These are phyloP conservation scores for Wickerhamiella alocasiicola DNA, from an alignment of 805 yeast species.

Conservation along the genomic window DNA sequence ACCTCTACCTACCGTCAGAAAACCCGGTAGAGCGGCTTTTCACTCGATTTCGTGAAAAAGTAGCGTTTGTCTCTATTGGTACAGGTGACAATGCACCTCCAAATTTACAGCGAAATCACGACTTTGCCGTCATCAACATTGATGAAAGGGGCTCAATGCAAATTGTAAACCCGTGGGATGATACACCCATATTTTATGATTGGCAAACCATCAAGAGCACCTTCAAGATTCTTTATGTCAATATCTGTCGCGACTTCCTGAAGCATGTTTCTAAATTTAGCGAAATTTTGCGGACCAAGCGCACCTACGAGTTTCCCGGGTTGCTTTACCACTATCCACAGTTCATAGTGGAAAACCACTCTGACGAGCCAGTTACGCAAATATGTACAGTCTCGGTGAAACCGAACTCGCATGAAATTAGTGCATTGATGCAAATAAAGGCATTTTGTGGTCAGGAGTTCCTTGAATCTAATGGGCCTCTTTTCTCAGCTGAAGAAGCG, in stretches of 20 bases:
- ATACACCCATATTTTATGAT: background rate
- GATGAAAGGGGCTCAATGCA: slow-evolving; percentile 15
- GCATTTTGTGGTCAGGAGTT: background rate
- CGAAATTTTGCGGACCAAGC: slow-evolving; percentile 1
- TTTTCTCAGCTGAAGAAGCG: background rate
- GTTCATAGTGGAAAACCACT: background rate
- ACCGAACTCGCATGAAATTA: background rate
- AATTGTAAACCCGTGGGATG: slow-evolving; percentile 13
- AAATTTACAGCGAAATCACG: slow-evolving; percentile 48
- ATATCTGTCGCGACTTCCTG: background rate
- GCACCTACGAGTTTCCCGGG: background rate
- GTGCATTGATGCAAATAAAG: background rate
- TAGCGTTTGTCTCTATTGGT: slow-evolving; percentile 51
- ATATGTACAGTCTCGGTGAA: background rate
- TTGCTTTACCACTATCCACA: slow-evolving; percentile 1
- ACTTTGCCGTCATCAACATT: slow-evolving; percentile 47
- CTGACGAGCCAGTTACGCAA: background rate
- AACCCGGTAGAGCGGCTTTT: slow-evolving; percentile 28
- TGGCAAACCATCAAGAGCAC: background rate
- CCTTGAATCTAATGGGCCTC: background rate
- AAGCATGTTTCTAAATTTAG: background rate
- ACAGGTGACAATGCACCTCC: slow-evolving; percentile 36
- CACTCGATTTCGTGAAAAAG: slow-evolving; percentile 26
- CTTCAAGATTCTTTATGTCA: slow-evolving; percentile 12
- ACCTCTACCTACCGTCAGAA: slow-evolving; percentile 14